phyloP scores from a whole-genome alignment of 1,284 basidiomycete species.

The Takashimella tepidaria region DNA sequence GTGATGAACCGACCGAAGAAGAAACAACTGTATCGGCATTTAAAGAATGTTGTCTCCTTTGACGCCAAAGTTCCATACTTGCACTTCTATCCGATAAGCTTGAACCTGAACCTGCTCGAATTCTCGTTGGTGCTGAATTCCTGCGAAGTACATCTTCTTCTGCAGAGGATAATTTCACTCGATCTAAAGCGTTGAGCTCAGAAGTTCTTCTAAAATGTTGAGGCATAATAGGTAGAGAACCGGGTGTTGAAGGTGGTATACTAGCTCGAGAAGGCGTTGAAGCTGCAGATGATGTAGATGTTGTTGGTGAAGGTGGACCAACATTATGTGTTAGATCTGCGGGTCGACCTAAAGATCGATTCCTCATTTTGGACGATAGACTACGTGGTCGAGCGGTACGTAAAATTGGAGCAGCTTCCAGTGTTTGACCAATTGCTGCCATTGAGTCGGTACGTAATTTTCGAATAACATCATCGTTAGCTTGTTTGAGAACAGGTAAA shows the following conservation, averaged over 20 bases:
- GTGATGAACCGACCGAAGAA: conserved; percentile 20
- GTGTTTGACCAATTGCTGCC: conserved; percentile 24
- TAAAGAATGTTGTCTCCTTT: conserved; percentile 15
- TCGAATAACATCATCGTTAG: conserved; percentile 96
- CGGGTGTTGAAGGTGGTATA: conserved; percentile 63
- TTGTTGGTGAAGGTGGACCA: conserved; percentile 65
- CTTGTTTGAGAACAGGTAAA: conserved; percentile 90
- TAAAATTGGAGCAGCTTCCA: conserved; percentile 17
- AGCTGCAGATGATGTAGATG: conserved; percentile 85
- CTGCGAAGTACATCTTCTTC: conserved; percentile 66
- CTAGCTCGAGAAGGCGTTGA: conserved; percentile 80
- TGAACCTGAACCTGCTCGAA: conserved; percentile 70
- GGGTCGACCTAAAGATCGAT: conserved; percentile 12
- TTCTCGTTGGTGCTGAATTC: conserved; percentile 79
- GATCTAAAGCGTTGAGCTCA: conserved; percentile 74
- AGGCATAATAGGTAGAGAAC: conserved; percentile 29
- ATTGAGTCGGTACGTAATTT: conserved; percentile 61
- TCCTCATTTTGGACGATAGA: conserved; percentile 20
- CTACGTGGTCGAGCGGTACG: conserved; percentile 23
- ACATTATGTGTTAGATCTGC: conserved; percentile 17
- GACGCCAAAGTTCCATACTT: conserved; percentile 29
- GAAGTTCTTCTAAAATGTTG: conserved; percentile 72
- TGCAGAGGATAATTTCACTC: conserved; percentile 69
- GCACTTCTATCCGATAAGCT: conserved; percentile 50
- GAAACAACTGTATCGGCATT: conserved; percentile 14